A percentile compares a stretch with the other conserved stretches of the same genome.
Evolutionary conservation across 2,329 filamentous ascomycete species (phyloP).

Genomic region (Stachybotrys chlorohalonatus): DNA sequence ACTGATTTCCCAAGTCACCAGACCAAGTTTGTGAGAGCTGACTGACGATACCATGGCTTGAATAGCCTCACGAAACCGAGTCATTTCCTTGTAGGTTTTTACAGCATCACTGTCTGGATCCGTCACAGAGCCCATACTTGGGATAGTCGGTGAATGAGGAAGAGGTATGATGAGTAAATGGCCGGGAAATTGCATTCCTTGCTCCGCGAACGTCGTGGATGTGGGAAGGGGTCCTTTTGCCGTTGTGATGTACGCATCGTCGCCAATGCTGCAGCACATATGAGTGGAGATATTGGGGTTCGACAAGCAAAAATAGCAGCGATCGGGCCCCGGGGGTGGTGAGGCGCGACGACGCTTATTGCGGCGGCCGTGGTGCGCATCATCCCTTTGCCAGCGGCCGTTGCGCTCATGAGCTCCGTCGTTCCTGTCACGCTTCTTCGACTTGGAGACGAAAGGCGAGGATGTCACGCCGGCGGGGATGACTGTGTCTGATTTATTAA

Average conservation of each 20-base stretch:
- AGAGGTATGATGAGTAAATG: conserved; percentile 91
- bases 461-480: conserved; percentile 64
- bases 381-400: conserved; percentile 33
- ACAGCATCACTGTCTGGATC: conserved; percentile 44
- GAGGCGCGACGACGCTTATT: conserved; percentile 36
- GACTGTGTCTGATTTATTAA: conserved; percentile 56
- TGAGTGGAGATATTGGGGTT: conserved; percentile 78
- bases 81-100: conserved; percentile 71
- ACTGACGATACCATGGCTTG: conserved; percentile 65
- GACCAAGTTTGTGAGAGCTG: conserved; percentile 56
- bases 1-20: conserved; percentile 89
- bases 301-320: conserved; percentile 93
- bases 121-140: conserved; percentile 49
- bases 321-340: conserved; percentile 60
- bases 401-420: conserved; percentile 48
- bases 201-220: conserved; percentile 52
- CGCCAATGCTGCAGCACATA: conserved; percentile 82
- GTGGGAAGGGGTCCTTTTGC: conserved; percentile 84
- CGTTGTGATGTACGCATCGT: conserved; percentile 80
- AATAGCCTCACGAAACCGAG: conserved; percentile 64
- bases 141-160: conserved; percentile 68
- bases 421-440: conserved; percentile 47
- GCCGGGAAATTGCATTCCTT: conserved; percentile 64
- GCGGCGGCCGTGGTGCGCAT: conserved; percentile 31
- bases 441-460: conserved; percentile 55